Base-by-base conservation (phyloP, 768 basidiomycete genomes). In the Lentinus brumalis region DNA sequence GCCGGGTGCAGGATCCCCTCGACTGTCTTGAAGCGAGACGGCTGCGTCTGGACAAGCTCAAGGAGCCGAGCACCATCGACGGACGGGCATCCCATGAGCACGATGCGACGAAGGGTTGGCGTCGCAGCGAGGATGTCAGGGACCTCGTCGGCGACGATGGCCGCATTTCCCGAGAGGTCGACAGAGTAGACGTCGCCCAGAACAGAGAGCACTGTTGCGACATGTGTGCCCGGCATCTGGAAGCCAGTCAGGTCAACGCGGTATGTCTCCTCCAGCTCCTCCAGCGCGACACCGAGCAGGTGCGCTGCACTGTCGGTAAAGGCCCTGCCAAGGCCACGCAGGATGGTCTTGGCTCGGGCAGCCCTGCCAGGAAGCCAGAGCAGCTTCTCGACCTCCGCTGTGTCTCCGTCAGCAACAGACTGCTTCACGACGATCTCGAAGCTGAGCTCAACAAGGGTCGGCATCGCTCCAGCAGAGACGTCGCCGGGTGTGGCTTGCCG, bases 331-430 rank as follows among this genome's bases (percentile, higher is more conserved):
- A 59, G 56, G 14, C 54, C 18, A 9, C 60, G 69, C 2, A 77
- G 62, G 21, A 67, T 42, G 0, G 58, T 31, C 49, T 62, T 51
- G 15, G 75, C 66, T 9, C 50, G 54, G 3, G 51, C 29, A 0
- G 69, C 67, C 62, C 73, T 77, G 0, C 66, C 72, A 6, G 75
- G 73, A 35, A 72, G 59, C 73, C 69, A 71, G 30, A 74, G 26
- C 31, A 77, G 42, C 3, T 65, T 61, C 50, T 74, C 74, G 15
- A 76, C 46, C 12, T 60, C 69, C 4, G 57, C 57, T 0, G 60
- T 69, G 40, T 74, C 66, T 12, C 63, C 71, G 16, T 45, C 56
- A 15, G 60, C 50, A 9, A 76, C 46, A 9, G 68, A 67, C 16
- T 69, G 66, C 12, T 66, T 52, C 5, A 77, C 46, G 1, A 75